Evolutionary conservation across 192 early-diverging fungal genomes (phyloP), one percentile per base, ranked within the genome.

Genomic region (Coemansia sp.): DNA sequence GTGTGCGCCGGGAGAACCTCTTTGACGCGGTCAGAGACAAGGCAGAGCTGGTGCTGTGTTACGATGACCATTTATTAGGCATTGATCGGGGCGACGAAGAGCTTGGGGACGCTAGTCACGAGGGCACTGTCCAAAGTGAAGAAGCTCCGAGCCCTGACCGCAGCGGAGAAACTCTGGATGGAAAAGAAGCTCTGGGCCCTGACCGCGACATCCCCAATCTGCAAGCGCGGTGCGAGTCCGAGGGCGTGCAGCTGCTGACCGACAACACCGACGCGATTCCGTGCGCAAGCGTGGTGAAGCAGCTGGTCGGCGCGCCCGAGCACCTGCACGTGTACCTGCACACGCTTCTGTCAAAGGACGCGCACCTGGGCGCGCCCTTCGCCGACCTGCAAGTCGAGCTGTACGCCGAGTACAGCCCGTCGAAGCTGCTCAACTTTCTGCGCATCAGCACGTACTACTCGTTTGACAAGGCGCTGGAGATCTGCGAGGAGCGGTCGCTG

Each of bases 251-350:
- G 71, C 58, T 98, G 21, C 80, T 98, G 61, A 90, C 94, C 2
- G 79, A 89, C 30, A 86, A 92, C 65, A 89, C 92, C 0, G 92
- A 97, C 30, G 85, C 88, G 12, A 87, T 96, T 40, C 88, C 87
- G 23, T 75, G 85, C 23, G 59, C 71, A 24, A 67, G 61, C 22
- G 89, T 89, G 1, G 95, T 97, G 6, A 71, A 83, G 18, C 87
- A 92, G 65, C 83, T 99, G 33, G 65, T 73, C 14, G 29, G 28
- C 4, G 60, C 81, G 28, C 81, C 80, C 3, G 64, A 85, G 52
- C 90, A 83, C 32, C 65, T 98, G 24, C 91, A 95, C 56, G 84
- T 93, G 7, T 99, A 97, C 77, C 69, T 99, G 62, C 94, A 99
- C 69, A 89, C 93, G 2, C 77, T 97, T n/a, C 93, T 91, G 42